Evolutionary conservation across 805 yeast species (phyloP).

Genomic region (Barnettozyma wickerhamii): DNA sequence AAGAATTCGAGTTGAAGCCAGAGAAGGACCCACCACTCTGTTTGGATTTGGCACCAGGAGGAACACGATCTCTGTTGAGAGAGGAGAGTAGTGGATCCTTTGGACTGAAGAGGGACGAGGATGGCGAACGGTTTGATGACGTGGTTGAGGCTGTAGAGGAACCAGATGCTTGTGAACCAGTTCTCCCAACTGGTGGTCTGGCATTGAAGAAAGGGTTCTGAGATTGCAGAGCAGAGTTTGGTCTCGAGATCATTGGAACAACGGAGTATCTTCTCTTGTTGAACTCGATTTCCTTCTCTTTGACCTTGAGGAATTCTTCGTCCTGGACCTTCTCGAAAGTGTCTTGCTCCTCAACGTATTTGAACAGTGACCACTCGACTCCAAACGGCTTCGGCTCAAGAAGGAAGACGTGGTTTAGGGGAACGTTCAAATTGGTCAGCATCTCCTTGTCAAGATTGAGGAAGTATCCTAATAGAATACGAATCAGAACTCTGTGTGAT

Average conservation of each 20-base stretch:
- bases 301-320: slow-evolving; percentile 38
- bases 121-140: not conserved
- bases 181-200: not conserved
- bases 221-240: slow-evolving; percentile 3
- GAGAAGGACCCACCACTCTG: not conserved
- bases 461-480: slow-evolving; percentile 85
- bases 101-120: slow-evolving; percentile 2
- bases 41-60: not conserved
- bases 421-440: slow-evolving; percentile 88
- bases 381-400: slow-evolving; percentile 95
- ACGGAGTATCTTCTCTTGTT: slow-evolving; percentile 68
- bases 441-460: slow-evolving; percentile 75
- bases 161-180: slow-evolving; percentile 2
- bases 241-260: slow-evolving; percentile 45
- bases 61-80: slow-evolving; percentile 5
- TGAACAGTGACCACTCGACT: slow-evolving; percentile 87
- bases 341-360: slow-evolving; percentile 73
- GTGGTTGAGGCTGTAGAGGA: slow-evolving; percentile 1
- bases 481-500: slow-evolving; percentile 86
- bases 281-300: slow-evolving; percentile 62
- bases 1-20: not conserved
- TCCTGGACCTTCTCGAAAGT: slow-evolving; percentile 67
- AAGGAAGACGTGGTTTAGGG: slow-evolving; percentile 85
- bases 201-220: slow-evolving; percentile 1
- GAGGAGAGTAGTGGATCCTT: slow-evolving; percentile 1